These are phyloP conservation scores for Paecilomyces sp. DNA, from an alignment of 2,329 filamentous ascomycete genomes.

Conservation along the genomic window DNA sequence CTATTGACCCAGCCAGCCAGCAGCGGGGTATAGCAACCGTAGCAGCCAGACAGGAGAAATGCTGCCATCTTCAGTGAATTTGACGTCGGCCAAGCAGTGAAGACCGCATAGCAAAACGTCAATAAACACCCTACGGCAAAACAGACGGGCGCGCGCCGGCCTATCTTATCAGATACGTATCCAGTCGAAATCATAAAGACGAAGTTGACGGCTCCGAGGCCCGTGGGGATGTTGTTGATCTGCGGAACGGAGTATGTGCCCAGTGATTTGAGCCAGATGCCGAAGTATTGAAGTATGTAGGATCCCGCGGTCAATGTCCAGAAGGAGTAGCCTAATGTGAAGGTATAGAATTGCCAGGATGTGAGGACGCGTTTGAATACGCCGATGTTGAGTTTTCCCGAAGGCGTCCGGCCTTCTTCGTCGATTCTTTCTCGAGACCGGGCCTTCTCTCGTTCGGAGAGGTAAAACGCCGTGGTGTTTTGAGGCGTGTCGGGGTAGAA, in stretches of 20 bases:
- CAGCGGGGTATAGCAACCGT: constrained; percentile 37
- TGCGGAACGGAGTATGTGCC: constrained; percentile 29
- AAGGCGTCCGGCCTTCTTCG: constrained; percentile 31
- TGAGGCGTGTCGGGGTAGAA: constrained; percentile 40
- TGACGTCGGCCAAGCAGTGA: constrained; percentile 32
- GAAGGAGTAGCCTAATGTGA: constrained; percentile 33
- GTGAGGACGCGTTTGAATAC: constrained; percentile 32
- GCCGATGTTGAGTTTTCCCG: constrained; percentile 29
- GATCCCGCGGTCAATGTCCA: constrained; percentile 28
- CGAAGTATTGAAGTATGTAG: constrained; percentile 37
- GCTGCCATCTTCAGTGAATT: constrained; percentile 31
- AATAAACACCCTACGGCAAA: constrained; percentile 28
- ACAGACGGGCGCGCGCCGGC: constrained; percentile 9
- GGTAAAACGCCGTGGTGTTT: constrained; percentile 36
- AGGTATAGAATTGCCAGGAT: constrained; percentile 41
- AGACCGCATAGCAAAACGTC: constrained; percentile 29
- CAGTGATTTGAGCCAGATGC: constrained; percentile 33
- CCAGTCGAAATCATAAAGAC: constrained; percentile 14
- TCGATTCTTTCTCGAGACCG: constrained; percentile 14
- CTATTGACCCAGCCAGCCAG: constrained; percentile 37
- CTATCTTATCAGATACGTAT: not conserved
- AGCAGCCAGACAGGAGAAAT: constrained; percentile 34
- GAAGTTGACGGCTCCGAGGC: constrained; percentile 38
- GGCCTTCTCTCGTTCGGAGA: constrained; percentile 20
- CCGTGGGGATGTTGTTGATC: constrained; percentile 42